Percentiles rank a stretch among this genome's conserved stretches.
phyloP scores from a whole-genome alignment of 257 asterid species.

The Gentiana straminea region DNA sequence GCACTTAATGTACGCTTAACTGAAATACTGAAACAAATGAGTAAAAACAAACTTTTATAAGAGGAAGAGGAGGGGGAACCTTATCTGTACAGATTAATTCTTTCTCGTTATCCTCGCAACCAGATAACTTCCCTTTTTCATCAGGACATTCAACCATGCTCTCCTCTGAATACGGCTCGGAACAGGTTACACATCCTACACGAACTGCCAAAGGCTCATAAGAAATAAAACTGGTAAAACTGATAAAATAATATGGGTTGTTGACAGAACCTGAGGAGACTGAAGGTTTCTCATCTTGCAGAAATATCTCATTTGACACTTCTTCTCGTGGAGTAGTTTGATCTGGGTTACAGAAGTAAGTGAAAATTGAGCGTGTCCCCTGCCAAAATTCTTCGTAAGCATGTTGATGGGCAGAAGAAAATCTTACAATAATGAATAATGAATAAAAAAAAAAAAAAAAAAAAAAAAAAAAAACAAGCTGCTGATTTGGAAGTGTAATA shows the following conservation, averaged over 20 bases:
- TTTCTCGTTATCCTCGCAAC: constrained; percentile 25
- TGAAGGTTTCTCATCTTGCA: constrained; percentile 27
- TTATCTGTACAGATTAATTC: constrained; percentile 27
- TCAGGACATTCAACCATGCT: constrained; percentile 19
- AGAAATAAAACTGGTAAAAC: too few relatives aligned
- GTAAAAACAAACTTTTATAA: too few relatives aligned
- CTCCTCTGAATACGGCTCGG: constrained; percentile 19
- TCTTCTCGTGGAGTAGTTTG: constrained; percentile 19
- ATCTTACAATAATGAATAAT: neutral
- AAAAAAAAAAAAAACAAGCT: too few relatives aligned
- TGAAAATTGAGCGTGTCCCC: constrained; percentile 82
- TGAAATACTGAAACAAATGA: too few relatives aligned
- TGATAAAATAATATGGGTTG: neutral
- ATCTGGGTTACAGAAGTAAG: constrained; percentile 51
- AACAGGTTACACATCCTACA: constrained; percentile 27
- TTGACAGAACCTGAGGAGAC: constrained; percentile 42
- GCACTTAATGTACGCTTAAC: too few relatives aligned
- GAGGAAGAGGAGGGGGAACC: constrained; percentile 14
- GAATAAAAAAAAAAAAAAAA: too few relatives aligned
- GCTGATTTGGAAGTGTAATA: too few relatives aligned
- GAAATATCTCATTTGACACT: constrained; percentile 26
- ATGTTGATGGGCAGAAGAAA: neutral
- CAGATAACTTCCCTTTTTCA: constrained; percentile 24
- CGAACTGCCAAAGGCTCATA: constrained; percentile 11
- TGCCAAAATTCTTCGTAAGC: constrained; percentile 22